Percentiles rank a stretch among this genome's conserved stretches.
Conservation (phyloP, 2,329 filamentous ascomycete genomes). For the Verticillium nubilum region DNA sequence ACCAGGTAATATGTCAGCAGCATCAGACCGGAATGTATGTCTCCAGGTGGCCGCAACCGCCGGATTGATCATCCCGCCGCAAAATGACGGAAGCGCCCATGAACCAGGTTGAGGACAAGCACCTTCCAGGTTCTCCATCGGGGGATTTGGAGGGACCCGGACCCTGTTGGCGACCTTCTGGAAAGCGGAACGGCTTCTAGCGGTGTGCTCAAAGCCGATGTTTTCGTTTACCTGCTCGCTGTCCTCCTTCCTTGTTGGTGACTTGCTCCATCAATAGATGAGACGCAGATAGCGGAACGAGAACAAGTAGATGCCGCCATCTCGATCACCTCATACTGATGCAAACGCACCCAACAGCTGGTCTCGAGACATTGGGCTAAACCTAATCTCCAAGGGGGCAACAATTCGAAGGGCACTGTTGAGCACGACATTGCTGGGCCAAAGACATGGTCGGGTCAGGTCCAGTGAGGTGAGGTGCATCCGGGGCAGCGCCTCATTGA, state of each 20-base stretch:
- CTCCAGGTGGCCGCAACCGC: background rate
- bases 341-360: background rate
- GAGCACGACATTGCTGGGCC: background rate
- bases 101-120: background rate
- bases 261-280: background rate
- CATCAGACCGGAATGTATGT: background rate
- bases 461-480: background rate
- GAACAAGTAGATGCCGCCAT: background rate
- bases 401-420: background rate
- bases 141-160: background rate
- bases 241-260: background rate
- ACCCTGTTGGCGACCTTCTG: background rate
- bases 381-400: background rate
- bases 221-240: background rate
- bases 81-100: background rate
- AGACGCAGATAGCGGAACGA: background rate
- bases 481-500: constrained; percentile 5
- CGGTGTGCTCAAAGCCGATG: background rate
- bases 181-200: background rate
- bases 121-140: background rate
- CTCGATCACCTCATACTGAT: background rate
- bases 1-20: background rate
- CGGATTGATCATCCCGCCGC: background rate
- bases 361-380: background rate
- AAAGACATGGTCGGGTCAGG: background rate